These are phyloP conservation scores for Cordyceps tenuipes DNA, from an alignment of 2,329 filamentous ascomycete species.

Conservation along the genomic window DNA sequence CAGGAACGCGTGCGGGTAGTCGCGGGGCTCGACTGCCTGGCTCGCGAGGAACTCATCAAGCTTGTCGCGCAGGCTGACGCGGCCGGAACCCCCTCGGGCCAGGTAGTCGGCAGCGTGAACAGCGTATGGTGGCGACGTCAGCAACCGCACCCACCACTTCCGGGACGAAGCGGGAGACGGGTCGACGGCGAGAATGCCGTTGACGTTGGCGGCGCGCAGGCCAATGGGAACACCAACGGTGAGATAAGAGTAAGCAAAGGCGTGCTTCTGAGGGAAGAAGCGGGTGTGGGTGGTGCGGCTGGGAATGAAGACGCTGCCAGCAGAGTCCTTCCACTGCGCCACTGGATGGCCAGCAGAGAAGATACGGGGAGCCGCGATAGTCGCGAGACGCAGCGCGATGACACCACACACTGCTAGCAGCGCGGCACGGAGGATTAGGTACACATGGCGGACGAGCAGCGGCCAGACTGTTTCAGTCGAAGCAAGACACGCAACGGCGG, in stretches of 20 bases:
- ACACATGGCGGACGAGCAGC: not conserved
- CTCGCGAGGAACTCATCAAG: slow-evolving; percentile 46
- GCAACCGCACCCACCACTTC: slow-evolving; percentile 22
- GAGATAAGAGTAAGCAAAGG: slow-evolving; percentile 59
- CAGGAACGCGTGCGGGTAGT: slow-evolving; percentile 61
- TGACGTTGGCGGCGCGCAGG: slow-evolving; percentile 19
- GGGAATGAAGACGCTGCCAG: slow-evolving; percentile 50
- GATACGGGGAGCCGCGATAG: not conserved
- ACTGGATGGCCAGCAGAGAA: not conserved
- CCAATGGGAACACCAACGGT: slow-evolving; percentile 2
- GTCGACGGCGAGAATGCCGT: slow-evolving; percentile 46
- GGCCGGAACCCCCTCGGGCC: slow-evolving; percentile 42
- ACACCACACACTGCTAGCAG: not conserved
- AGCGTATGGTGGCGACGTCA: slow-evolving; percentile 44
- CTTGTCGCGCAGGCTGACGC: slow-evolving; percentile 53
- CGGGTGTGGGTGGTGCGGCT: slow-evolving; percentile 57
- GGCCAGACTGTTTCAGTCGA: not conserved
- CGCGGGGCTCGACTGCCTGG: slow-evolving; percentile 48
- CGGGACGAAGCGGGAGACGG: slow-evolving; percentile 11
- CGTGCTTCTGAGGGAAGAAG: slow-evolving; percentile 58
- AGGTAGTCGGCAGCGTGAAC: slow-evolving; percentile 55
- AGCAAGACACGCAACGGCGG: not conserved
- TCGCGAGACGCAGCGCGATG: not conserved
- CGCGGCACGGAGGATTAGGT: not conserved
- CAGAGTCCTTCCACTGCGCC: slow-evolving; percentile 10